Conservation (phyloP, 1,284 basidiomycete genomes). For the Tilletia setariae region DNA sequence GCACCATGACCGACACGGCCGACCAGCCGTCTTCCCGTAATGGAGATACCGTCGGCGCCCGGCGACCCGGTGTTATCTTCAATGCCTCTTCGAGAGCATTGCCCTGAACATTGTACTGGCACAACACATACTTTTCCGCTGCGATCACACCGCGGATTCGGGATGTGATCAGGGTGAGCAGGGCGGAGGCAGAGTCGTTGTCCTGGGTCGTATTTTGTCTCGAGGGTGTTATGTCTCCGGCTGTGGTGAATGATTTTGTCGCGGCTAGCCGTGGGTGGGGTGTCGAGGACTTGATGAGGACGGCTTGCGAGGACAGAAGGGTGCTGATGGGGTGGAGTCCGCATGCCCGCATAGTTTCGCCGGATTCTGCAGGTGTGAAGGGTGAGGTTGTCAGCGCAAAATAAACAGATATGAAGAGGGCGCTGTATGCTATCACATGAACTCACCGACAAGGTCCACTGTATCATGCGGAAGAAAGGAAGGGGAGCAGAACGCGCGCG, state of each 20-base stretch:
- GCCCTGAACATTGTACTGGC: slow-evolving; percentile 84
- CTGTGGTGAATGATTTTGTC: background rate
- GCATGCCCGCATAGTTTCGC: slow-evolving; percentile 98
- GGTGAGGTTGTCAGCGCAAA: background rate
- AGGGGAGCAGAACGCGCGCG: background rate
- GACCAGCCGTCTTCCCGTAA: slow-evolving; percentile 81
- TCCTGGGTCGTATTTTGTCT: background rate
- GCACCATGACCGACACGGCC: slow-evolving; percentile 87
- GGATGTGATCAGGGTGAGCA: slow-evolving; percentile 77
- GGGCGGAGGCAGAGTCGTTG: slow-evolving; percentile 57
- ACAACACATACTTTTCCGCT: slow-evolving; percentile 79
- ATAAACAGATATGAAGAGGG: background rate
- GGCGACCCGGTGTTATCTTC: slow-evolving; percentile 77
- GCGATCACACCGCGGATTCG: slow-evolving; percentile 92
- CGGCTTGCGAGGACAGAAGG: slow-evolving; percentile 82
- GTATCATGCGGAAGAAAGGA: background rate
- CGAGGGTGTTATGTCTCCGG: background rate
- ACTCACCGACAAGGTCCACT: slow-evolving; percentile 39
- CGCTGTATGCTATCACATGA: background rate
- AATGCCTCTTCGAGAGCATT: slow-evolving; percentile 65
- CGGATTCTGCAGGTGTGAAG: slow-evolving; percentile 68
- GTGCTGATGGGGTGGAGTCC: slow-evolving; percentile 82
- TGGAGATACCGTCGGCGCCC: slow-evolving; percentile 84
- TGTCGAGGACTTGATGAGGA: slow-evolving; percentile 78
- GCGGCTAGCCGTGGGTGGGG: slow-evolving; percentile 61